Evolutionary conservation across 2,329 filamentous ascomycete species (phyloP), one percentile per base, ranked within the genome.

Genomic region (Fonsecaea erecta): DNA sequence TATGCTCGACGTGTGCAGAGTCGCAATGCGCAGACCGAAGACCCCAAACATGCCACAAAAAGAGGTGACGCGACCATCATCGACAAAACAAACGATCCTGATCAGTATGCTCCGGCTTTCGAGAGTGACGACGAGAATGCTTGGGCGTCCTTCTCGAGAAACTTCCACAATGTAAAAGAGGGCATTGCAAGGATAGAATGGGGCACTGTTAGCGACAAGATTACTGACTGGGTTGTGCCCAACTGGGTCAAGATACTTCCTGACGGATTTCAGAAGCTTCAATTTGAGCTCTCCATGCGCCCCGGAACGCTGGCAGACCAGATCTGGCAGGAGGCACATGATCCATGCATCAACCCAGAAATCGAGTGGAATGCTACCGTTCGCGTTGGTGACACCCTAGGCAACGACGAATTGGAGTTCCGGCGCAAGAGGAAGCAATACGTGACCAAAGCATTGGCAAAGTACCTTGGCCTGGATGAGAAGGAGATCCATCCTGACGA

Each of bases 261-360:
- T 0, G 88, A 83, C 2, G 92, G 91, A 61, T 81, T 96, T 62
- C 84, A 86, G 66, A 97, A 97, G 76, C 84, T 98, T 35, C 93
- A 97, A 75, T 86, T 86, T 24, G 94, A 98, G 78, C 82, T 97
- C 16, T 95, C 92, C 35, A 90, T 95, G 87, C 87, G 90, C 0
- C 91, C 92, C 0, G 94, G 93, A 1, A 96, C 93, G 0, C 81
- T 99, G 48, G 92, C 94, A 12, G 90, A 96, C 74, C 91, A 97
- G 71, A 95, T 99, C 64, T 98, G 95, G 95, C 83, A 84, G 69
- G 94, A 98, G 73, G 92, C 95, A 0, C 90, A 93, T 64, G 91
- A 98, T 74, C 87, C 93, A 0, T 82, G 87, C 54, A 82, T 91
- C 68, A 92, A 98, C 71, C 94, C 94, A 0, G 95, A 99, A 75